Percentiles rank a stretch among this genome's conserved stretches.
Evolutionary conservation across 805 yeast species (phyloP).

Genomic region (Candida hungchunana): DNA sequence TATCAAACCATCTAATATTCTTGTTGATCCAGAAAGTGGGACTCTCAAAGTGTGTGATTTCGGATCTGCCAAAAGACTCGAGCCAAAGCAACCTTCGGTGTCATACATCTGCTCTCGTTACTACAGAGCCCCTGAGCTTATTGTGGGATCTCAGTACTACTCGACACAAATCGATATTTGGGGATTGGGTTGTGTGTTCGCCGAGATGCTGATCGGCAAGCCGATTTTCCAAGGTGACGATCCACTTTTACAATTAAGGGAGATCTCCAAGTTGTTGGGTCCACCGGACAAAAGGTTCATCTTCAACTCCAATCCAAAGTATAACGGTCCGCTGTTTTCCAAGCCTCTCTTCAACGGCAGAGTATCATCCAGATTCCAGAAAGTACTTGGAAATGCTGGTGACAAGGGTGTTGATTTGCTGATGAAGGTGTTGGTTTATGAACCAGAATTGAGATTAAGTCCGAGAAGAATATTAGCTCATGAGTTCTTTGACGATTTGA

Average conservation of each 20-base stretch:
- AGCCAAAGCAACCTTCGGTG: constrained; percentile 79
- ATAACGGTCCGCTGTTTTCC: constrained; percentile 70
- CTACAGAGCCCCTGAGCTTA: constrained; percentile 93
- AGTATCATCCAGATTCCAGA: constrained; percentile 53
- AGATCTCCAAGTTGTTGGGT: constrained; percentile 85
- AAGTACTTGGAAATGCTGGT: constrained; percentile 73
- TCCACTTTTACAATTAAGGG: constrained; percentile 83
- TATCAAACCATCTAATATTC: constrained; percentile 76
- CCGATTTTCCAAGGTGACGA: constrained; percentile 95
- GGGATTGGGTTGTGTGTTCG: constrained; percentile 96
- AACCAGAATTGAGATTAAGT: constrained; percentile 77
- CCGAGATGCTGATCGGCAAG: constrained; percentile 87
- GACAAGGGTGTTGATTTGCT: constrained; percentile 83
- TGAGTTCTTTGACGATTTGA: constrained; percentile 83
- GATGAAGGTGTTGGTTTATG: constrained; percentile 78
- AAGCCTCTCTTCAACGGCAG: constrained; percentile 57
- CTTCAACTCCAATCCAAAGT: constrained; percentile 68
- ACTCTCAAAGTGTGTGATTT: constrained; percentile 76
- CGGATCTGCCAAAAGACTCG: constrained; percentile 79
- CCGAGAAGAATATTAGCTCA: constrained; percentile 84
- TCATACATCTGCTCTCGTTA: constrained; percentile 95
- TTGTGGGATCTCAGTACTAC: constrained; percentile 84
- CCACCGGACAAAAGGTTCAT: constrained; percentile 76
- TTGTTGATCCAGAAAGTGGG: constrained; percentile 67
- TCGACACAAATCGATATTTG: constrained; percentile 92